A percentile compares a stretch with the other conserved stretches of the same genome.
These are phyloP conservation scores for Trypanosoma brucei DNA, from an alignment of 208 protist species.

Conservation along the genomic window DNA sequence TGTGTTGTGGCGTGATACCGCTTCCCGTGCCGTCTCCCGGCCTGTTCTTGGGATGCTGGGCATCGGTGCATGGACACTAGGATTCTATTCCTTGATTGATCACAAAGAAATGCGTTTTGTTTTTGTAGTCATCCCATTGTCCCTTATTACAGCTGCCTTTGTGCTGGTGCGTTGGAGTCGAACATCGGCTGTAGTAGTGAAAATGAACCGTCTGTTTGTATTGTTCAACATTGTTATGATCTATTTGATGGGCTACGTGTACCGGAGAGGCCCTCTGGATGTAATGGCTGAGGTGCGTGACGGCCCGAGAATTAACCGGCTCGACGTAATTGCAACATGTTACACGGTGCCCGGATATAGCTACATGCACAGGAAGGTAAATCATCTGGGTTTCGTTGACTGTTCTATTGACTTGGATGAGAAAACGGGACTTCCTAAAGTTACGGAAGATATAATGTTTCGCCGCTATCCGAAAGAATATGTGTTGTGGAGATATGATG, in stretches of 20 bases:
- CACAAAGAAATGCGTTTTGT: constrained; percentile 95
- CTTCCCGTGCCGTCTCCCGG: constrained; percentile 2
- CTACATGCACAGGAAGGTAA: constrained; percentile 67
- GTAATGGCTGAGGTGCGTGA: constrained; percentile 40
- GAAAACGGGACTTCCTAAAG: constrained; percentile 19
- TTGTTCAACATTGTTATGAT: constrained; percentile 36
- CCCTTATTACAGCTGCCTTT: constrained; percentile 42
- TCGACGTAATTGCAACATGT: constrained; percentile 68
- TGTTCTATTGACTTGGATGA: constrained; percentile 47
- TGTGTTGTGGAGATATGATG: constrained; percentile 56
- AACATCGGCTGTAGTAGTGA: background rate
- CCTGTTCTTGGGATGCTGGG: constrained; percentile 9
- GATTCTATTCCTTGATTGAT: constrained; percentile 66
- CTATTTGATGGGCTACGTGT: constrained; percentile 33
- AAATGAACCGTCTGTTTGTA: constrained; percentile 21
- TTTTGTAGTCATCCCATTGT: constrained; percentile 46
- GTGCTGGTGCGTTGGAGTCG: constrained; percentile 23
- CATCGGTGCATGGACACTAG: constrained; percentile 41
- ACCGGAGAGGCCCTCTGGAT: constrained; percentile 40
- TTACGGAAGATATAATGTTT: constrained; percentile 61
- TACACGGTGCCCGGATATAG: constrained; percentile 69
- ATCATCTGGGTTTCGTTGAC: constrained; percentile 40
- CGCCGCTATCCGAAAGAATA: constrained; percentile 35
- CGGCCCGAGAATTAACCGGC: constrained; percentile 18
- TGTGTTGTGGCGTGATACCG: constrained; percentile 17